Conservation (phyloP, 495 filamentous ascomycete genomes). For the Neurospora sp. region DNA sequence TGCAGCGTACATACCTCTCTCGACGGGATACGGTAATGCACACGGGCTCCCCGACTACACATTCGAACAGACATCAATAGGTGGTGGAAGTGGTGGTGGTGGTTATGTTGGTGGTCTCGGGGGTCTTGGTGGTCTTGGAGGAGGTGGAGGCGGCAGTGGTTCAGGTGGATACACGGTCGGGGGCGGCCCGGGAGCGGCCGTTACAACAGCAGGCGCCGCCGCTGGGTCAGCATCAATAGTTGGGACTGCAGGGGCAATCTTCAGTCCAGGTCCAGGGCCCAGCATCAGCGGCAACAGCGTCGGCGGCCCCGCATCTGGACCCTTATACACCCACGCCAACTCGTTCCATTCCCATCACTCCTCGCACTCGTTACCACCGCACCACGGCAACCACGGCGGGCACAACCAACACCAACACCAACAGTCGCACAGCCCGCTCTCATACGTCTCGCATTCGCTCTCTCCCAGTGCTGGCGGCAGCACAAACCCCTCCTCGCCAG, state of each 20-base stretch:
- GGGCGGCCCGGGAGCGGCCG: slow-evolving; percentile 4
- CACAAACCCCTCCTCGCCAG: not conserved
- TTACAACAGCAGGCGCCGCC: not conserved
- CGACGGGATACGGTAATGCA: slow-evolving; percentile 27
- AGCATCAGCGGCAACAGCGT: slow-evolving; percentile 21
- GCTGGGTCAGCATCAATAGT: not conserved
- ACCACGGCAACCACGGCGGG: not conserved
- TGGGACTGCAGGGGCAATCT: slow-evolving; percentile 18
- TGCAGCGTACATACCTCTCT: slow-evolving; percentile 33
- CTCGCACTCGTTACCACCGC: not conserved
- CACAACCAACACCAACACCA: slow-evolving; percentile 10
- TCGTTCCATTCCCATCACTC: not conserved
- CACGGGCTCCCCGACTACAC: slow-evolving; percentile 35
- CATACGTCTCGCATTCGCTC: not conserved
- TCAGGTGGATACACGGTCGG: slow-evolving; percentile 10
- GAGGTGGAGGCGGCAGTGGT: slow-evolving; percentile 7
- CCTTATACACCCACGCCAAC: slow-evolving; percentile 16
- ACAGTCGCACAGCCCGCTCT: not conserved
- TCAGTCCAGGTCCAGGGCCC: slow-evolving; percentile 10
- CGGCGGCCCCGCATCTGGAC: slow-evolving; percentile 22
- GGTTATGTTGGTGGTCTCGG: not conserved
- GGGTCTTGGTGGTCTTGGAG: not conserved
- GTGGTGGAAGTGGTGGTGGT: slow-evolving; percentile 7
- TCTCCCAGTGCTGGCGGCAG: not conserved
- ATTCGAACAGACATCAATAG: slow-evolving; percentile 31